A percentile compares a stretch with the other conserved stretches of the same genome.
phyloP scores from a whole-genome alignment of 192 early-diverging fungal species.

The Blastocladiella britannica region DNA sequence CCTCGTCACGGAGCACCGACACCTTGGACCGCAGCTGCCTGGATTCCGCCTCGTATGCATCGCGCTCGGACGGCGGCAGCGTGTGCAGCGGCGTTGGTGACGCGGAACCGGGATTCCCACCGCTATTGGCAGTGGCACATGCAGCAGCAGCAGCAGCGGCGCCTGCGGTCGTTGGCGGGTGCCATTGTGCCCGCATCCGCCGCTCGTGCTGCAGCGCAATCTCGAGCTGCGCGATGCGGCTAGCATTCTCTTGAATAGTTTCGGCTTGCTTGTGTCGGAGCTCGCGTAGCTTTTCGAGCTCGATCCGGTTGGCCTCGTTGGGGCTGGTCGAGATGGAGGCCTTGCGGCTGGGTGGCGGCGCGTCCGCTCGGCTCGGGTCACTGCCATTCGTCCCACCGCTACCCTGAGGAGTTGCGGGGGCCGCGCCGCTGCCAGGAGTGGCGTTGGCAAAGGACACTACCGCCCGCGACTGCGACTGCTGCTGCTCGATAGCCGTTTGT shows the following conservation, averaged over 20 bases:
- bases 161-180: background rate
- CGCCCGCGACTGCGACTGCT: too few species aligned
- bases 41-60: background rate
- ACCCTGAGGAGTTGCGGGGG: background rate
- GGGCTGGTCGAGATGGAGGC: background rate
- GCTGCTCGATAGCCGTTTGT: too few species aligned
- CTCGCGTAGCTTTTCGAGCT: background rate
- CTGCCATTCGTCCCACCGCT: background rate
- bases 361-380: background rate
- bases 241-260: background rate
- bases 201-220: background rate
- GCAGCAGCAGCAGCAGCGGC: too few species aligned
- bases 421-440: too few species aligned
- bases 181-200: background rate
- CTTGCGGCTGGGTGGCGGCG: background rate
- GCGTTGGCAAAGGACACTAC: too few species aligned
- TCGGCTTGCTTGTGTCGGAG: background rate
- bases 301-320: background rate
- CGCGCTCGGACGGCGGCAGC: background rate
- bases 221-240: background rate
- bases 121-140: too few species aligned
- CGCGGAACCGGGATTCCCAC: background rate
- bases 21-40: background rate
- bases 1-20: background rate
- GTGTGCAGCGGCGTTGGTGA: too few species aligned